These are phyloP conservation scores for Linnemannia exigua DNA, from an alignment of 192 early-diverging fungal genomes.

Conservation along the genomic window DNA sequence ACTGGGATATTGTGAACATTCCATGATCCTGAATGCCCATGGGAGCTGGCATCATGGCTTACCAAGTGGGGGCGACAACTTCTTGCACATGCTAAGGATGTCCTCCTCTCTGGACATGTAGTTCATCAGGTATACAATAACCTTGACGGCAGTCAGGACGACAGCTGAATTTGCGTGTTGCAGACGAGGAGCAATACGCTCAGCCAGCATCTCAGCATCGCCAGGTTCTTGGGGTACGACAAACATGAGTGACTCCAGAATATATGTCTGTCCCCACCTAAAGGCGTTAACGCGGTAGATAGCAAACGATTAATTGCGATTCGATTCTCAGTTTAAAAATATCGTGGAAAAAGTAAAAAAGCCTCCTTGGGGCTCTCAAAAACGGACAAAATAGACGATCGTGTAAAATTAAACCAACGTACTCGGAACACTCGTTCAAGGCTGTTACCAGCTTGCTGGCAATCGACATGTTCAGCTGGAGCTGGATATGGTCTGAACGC, in stretches of 20 bases:
- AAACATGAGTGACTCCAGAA: slow-evolving; percentile 92
- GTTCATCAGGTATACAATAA: slow-evolving; percentile 95
- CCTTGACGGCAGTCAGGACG: slow-evolving; percentile 86
- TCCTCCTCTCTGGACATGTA: slow-evolving; percentile 89
- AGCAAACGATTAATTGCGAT: slow-evolving; percentile 4
- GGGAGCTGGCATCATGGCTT: slow-evolving; percentile 14
- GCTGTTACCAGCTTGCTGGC: slow-evolving; percentile 94
- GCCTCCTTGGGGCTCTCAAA: slow-evolving; percentile 1
- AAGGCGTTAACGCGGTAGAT: neutral
- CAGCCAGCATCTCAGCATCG: slow-evolving; percentile 93
- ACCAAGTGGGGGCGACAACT: slow-evolving; percentile 93
- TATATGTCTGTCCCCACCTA: slow-evolving; percentile 97
- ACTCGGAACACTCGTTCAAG: slow-evolving; percentile 97
- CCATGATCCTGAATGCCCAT: neutral
- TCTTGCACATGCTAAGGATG: slow-evolving; percentile 80
- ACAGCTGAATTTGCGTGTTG: slow-evolving; percentile 97
- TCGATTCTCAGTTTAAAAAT: neutral
- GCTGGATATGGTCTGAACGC: slow-evolving; percentile 86
- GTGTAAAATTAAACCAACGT: slow-evolving; percentile 34
- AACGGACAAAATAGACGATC: neutral
- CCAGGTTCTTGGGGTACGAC: slow-evolving; percentile 88
- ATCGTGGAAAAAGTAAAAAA: slow-evolving; percentile 8
- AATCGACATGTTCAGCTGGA: slow-evolving; percentile 86
- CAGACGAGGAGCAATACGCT: slow-evolving; percentile 90
- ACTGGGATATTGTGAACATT: too few species aligned